These are phyloP conservation scores for Cyclospora cayetanensis DNA, from an alignment of 169 alveolate genomes.

Conservation along the genomic window DNA sequence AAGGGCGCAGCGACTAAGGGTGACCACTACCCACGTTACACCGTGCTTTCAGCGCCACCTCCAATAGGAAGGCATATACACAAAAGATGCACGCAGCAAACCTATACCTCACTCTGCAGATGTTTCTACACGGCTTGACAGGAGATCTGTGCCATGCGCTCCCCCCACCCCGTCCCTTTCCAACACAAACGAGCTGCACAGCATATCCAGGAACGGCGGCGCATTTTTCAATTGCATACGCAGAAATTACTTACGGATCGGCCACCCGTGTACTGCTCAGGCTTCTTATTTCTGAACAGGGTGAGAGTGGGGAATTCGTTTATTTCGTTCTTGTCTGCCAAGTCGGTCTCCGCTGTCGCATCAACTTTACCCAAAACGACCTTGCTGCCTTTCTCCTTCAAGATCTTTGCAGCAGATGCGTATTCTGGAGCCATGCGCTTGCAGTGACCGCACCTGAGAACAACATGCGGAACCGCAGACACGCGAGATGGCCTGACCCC, in stretches of 20 bases:
- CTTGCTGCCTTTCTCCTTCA: conserved; percentile 63
- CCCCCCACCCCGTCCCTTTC: no score
- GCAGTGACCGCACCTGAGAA: conserved; percentile 91
- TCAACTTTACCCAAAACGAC: conserved; percentile 74
- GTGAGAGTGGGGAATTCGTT: conserved; percentile 85
- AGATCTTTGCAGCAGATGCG: conserved; percentile 80
- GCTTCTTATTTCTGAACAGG: conserved; percentile 75
- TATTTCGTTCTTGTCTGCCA: conserved; percentile 76
- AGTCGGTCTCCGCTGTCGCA: conserved; percentile 74
- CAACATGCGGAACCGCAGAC: neutral
- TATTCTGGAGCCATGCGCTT: conserved; percentile 87
- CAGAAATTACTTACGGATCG: conserved; percentile 11
- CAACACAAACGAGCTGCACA: neutral
- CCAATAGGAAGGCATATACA: no score
- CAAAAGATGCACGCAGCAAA: no score
- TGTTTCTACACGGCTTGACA: neutral
- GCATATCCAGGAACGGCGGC: neutral
- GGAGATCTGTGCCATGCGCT: no score
- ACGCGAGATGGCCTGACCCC: neutral
- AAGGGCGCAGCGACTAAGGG: no score
- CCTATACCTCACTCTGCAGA: neutral
- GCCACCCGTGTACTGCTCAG: conserved; percentile 78
- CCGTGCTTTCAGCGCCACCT: no score
- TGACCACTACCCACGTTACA: no score
- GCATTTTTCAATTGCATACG: no score